Base-by-base conservation (phyloP, 805 yeast genomes). In the Sugiyamaella marilandica region DNA sequence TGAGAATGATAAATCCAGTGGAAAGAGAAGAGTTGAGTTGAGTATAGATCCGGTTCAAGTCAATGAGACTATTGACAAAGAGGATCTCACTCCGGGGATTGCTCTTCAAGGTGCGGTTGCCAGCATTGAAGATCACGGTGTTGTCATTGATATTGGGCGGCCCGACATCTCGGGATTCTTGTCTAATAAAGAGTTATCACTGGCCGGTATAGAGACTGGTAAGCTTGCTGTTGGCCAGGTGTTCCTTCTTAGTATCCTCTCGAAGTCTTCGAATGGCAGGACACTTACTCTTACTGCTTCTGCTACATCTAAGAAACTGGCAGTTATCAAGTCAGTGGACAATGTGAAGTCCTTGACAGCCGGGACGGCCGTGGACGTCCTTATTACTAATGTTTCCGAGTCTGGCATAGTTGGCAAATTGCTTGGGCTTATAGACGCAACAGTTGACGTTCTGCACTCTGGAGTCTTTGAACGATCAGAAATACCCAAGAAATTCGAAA, bases 61-160 rank as follows among this genome's bases (percentile, higher is more conserved):
- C 10, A 94, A 94, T 64, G 73, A 75, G 18, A 55, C 71, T 11
- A 70, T 90, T 53, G 55, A 49, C 21, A 78, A 73, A 50, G 78
- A 74, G 3, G 90, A 84, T 44, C 69, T 87, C 47, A 69, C 73
- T 5, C 62, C 74, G 26, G 89, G 88, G 43, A 74, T 79, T 54
- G 65, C 85, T 2, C 65, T 94, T 1, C 99, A 94, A 70, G 91
- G 83, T 21, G 75, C 87, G 1, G 82, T 94, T 19, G 77, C 75
- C 56, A 84, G 95, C 45, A 70, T 87, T 21, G 98, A 94, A 75
- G 99, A 94, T 66, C 97, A 89, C 66, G 99, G 99, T 70, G 78
- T 82, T 21, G 80, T 87, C 52, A 70, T 92, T 41, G 85, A 84
- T 60, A 67, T 85, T 37, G 97, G 97, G 33, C 65, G 76, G 48